Evolutionary conservation across 805 yeast species (phyloP).

Genomic region (Kodamaea hsintzibuensis): DNA sequence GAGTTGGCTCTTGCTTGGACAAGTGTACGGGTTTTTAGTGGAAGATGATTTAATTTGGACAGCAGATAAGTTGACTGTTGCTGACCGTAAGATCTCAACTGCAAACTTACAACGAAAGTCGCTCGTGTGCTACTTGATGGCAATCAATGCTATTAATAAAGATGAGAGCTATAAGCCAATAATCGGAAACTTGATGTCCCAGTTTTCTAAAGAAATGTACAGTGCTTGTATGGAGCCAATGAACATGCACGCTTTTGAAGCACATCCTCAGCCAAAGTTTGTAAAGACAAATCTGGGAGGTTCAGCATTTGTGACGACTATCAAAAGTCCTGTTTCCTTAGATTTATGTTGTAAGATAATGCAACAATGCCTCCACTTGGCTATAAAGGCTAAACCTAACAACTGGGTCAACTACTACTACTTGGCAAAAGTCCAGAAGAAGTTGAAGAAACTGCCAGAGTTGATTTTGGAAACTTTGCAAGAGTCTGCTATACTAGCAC

Average conservation of each 20-base stretch:
- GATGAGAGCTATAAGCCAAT: constrained; percentile 28
- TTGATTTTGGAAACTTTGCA: constrained; percentile 43
- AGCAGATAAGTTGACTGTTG: constrained; percentile 70
- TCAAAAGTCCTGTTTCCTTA: constrained; percentile 21
- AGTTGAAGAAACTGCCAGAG: constrained; percentile 37
- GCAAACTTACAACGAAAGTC: constrained; percentile 69
- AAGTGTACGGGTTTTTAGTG: constrained; percentile 71
- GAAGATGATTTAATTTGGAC: constrained; percentile 95
- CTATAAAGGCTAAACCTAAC: constrained; percentile 41
- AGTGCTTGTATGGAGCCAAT: constrained; percentile 63
- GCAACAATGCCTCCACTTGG: constrained; percentile 45
- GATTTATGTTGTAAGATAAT: constrained; percentile 39
- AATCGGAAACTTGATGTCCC: constrained; percentile 48
- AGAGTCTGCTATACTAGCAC: constrained; percentile 47
- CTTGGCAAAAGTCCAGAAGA: constrained; percentile 57
- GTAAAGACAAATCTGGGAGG: constrained; percentile 22
- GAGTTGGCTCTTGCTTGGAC: constrained; percentile 84
- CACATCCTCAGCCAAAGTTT: constrained; percentile 37
- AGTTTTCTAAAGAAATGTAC: constrained; percentile 59
- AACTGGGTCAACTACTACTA: constrained; percentile 68
- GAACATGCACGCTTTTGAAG: constrained; percentile 59
- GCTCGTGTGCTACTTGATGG: constrained; percentile 73
- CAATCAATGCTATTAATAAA: constrained; percentile 43
- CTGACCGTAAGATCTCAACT: constrained; percentile 60
- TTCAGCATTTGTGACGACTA: constrained; percentile 27